Base-by-base conservation (phyloP, 306 rosid genomes). In the Astragalus membranaceus region DNA sequence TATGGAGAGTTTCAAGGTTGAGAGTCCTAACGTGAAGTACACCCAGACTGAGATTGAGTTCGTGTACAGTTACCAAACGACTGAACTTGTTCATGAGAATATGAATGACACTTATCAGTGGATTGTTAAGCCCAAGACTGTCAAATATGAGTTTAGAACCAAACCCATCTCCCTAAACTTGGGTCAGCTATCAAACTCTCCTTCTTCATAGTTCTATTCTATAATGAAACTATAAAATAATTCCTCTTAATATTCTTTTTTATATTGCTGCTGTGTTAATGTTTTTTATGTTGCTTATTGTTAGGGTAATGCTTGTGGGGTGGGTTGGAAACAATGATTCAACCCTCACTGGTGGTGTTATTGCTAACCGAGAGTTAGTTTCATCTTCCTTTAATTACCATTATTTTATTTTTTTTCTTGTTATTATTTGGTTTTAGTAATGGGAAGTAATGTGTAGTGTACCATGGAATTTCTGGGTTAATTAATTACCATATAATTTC, bases 251-350 rank as follows among this genome's bases (percentile, higher is more conserved):
- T 20, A 0, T 0, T 8, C 1, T 3, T 49, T 2, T 1, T 36
- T 4, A 11, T 29, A 2, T 2, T 37, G 33, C 13, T 44, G 5
- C 5, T 30, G 13, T 32, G 6, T 48, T 68, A 12, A 58, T 10
- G 13, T 47, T 11, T 47, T 68, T 69, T 57, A 20, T 8, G 4
- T 72, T 61, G 4, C 53, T 44, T 35, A 33, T 4, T 29, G 23
- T 64, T 48, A 94, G 97, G 85, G 96, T 90, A 62, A 84, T 94
- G 97, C 97, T 90, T 52, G 98, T 94, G 42, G 98, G 98, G 7
- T 94, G 97, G 97, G 97, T 96, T 32, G 98, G 98, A 64, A 94
- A 94, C 85, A 94, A 94, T 47, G 98, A 97, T 63, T 81, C 88
- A 16, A 84, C 94, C 63, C 98, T 94, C 76, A 90, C 96, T 2